A percentile compares a stretch with the other conserved stretches of the same genome.
Conservation (phyloP, 2,329 filamentous ascomycete genomes). For the Fusarium pininemorale region DNA sequence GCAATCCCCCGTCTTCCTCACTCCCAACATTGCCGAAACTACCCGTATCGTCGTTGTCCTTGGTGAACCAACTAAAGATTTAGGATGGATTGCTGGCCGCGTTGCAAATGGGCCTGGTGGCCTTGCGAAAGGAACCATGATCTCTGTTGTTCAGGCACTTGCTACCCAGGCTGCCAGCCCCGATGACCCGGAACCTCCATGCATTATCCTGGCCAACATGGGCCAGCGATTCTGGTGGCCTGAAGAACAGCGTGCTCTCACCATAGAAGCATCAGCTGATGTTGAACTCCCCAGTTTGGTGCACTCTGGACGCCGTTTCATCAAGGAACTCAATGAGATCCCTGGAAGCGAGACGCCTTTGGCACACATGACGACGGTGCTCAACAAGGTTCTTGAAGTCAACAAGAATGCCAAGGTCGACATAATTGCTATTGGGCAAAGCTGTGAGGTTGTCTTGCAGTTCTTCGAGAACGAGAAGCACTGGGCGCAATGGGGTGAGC, state of each 20-base stretch:
- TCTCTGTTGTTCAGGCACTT: constrained; percentile 67
- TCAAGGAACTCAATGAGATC: constrained; percentile 67
- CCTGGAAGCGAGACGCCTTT: constrained; percentile 63
- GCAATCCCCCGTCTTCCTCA: constrained; percentile 74
- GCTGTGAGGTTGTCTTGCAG: constrained; percentile 64
- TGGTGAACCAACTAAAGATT: constrained; percentile 75
- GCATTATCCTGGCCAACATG: constrained; percentile 79
- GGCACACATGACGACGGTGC: constrained; percentile 73
- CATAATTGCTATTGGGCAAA: constrained; percentile 76
- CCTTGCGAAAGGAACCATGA: constrained; percentile 74
- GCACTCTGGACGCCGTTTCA: constrained; percentile 62
- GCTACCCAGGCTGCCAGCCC: constrained; percentile 47
- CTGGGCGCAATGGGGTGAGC: constrained; percentile 56
- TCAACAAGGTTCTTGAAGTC: constrained; percentile 67
- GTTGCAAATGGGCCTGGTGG: constrained; percentile 70
- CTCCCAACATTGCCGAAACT: constrained; percentile 60
- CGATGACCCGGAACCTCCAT: constrained; percentile 54
- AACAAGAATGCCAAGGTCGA: constrained; percentile 66
- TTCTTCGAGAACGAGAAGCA: constrained; percentile 67
- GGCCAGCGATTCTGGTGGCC: constrained; percentile 83
- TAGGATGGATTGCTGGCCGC: constrained; percentile 79
- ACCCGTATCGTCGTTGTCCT: constrained; percentile 77
- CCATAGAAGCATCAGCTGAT: constrained; percentile 62
- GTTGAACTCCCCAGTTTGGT: constrained; percentile 71
- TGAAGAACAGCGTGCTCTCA: constrained; percentile 67